A percentile compares a stretch with the other conserved stretches of the same genome.
Conservation (phyloP, 2,329 filamentous ascomycete genomes). For the Sclerotinia trifoliorum region DNA sequence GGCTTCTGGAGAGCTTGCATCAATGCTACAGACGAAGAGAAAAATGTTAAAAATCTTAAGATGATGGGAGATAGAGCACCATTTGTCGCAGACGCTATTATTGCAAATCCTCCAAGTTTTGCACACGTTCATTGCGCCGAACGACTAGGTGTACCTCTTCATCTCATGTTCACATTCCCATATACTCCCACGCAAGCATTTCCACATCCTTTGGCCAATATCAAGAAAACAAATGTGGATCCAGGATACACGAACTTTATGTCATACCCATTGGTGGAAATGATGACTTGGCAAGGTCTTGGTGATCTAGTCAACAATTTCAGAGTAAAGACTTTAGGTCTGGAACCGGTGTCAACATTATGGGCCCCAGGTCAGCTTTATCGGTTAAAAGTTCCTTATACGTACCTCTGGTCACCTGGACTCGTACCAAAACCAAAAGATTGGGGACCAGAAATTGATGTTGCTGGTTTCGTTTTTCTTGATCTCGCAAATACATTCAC, state of each 20-base stretch:
- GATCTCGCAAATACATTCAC: conserved; percentile 62
- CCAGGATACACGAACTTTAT: conserved; percentile 76
- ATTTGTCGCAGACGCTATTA: conserved; percentile 76
- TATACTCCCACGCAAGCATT: conserved; percentile 75
- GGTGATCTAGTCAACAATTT: conserved; percentile 78
- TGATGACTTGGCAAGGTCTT: conserved; percentile 90
- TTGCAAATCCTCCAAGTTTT: conserved; percentile 78
- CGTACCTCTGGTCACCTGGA: conserved; percentile 69
- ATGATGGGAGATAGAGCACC: conserved; percentile 62
- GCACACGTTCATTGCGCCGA: conserved; percentile 79
- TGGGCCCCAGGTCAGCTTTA: conserved; percentile 76
- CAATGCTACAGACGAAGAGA: conserved; percentile 68
- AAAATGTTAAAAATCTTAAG: conserved; percentile 57
- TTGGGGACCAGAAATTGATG: conserved; percentile 68
- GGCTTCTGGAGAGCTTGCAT: conserved; percentile 80
- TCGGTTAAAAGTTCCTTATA: conserved; percentile 71
- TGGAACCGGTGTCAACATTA: conserved; percentile 72
- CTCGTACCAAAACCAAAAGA: conserved; percentile 66
- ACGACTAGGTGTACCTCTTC: conserved; percentile 71
- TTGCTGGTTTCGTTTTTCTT: conserved; percentile 77
- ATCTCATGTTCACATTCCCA: conserved; percentile 88
- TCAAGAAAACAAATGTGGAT: conserved; percentile 71
- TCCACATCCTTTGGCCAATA: conserved; percentile 69
- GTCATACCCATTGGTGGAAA: conserved; percentile 75
- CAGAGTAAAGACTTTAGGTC: conserved; percentile 62